phyloP scores from a whole-genome alignment of 441 rosid species.

The Corymbia calophylla region DNA sequence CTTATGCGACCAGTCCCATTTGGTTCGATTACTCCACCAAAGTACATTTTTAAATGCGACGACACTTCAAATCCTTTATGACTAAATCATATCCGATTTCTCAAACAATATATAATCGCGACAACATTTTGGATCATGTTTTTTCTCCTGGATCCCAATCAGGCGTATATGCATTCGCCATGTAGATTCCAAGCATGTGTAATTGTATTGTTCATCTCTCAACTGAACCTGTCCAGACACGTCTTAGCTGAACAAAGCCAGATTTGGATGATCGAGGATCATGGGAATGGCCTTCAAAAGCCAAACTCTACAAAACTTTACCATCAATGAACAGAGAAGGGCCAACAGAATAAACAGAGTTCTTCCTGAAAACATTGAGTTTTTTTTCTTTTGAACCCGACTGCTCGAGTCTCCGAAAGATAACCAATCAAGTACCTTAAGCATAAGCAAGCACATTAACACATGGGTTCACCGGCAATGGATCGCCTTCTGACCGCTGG shows the following conservation, averaged over 20 bases:
- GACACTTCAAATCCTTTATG: fast-evolving
- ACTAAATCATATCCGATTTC: not conserved
- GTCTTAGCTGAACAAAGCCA: not conserved
- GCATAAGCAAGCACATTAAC: not conserved
- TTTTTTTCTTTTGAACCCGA: not conserved
- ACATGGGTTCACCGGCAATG: not conserved
- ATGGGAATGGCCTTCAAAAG: not conserved
- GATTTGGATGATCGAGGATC: not conserved
- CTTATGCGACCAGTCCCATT: not conserved
- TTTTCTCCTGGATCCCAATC: not conserved
- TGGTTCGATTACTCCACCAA: not conserved
- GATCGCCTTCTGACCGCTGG: not conserved
- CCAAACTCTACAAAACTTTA: not conserved
- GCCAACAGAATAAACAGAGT: not conserved
- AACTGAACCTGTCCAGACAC: not conserved
- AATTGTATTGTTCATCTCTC: not conserved
- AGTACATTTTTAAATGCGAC: not conserved
- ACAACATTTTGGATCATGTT: not conserved
- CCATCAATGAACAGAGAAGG: not conserved
- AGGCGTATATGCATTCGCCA: not conserved
- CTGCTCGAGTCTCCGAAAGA: not conserved
- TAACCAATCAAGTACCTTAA: not conserved
- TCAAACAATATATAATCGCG: not conserved
- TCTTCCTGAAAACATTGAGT: not conserved
- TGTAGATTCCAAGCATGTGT: not conserved